Base-by-base conservation (phyloP, 805 yeast genomes). In the Schwanniomyces sp. region DNA sequence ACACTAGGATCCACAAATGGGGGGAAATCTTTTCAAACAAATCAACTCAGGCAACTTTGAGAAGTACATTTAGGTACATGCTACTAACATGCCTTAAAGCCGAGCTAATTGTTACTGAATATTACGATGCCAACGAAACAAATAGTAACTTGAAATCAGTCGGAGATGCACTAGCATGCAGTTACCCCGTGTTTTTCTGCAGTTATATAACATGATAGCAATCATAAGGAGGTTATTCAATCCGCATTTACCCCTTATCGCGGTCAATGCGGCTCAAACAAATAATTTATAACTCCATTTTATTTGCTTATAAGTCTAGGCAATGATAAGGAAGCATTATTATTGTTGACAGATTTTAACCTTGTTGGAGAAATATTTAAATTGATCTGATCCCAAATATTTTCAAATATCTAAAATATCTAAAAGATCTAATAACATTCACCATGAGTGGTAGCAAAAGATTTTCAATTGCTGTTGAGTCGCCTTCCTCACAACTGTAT, bases 381-480 rank as follows among this genome's bases (percentile, higher is more conserved):
- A 32, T 14, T 16, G 17, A 32, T 4, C 7, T 14, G 9, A 16
- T 16, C 36, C 36, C 11, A 18, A 32, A 4, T n/a, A 32, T 32
- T 32, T 32, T 18, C 14, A 32, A 16, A 16, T 7, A 18, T 3
- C 5, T 18, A 32, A 32, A 16, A 16, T 2, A 18, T 7, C n/a
- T 14, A 14, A 14, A 10, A 11, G 3, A n/a, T 14, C 8, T 10
- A 8, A 29, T 21, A 21, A 24, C 17, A 24, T 14, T 21, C 18
- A 43, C n/a, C 21, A 45, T 25, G 24, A 14, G n/a, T 18, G 34
- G 26, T 14, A 26, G 42, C 17, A 41, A 51, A 34, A 51, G 47
- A 43, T 56, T 56, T 34, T 54, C 58, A 9, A 43, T 56, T 14
- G 60, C 60, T 14, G 48, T 55, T 16, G 59, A 53, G 40, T 46